phyloP scores from a whole-genome alignment of 805 yeast genomes.

The Saccharomycopsis sp. region DNA sequence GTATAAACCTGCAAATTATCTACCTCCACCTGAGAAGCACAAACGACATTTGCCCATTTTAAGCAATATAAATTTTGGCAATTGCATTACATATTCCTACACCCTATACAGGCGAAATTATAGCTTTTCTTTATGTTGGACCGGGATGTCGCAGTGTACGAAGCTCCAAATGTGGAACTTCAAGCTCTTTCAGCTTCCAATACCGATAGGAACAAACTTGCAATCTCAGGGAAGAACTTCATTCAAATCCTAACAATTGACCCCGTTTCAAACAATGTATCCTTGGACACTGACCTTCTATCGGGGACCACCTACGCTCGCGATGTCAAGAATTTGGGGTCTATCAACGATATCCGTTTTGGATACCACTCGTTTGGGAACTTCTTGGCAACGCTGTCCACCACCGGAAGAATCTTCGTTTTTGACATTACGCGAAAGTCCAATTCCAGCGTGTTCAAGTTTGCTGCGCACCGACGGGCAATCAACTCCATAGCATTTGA shows the following conservation, averaged over 20 bases:
- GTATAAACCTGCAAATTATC: too few relatives aligned
- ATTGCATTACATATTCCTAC: too few relatives aligned
- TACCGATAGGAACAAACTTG: slow-evolving; percentile 23
- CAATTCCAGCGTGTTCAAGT: slow-evolving; percentile 27
- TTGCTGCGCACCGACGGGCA: slow-evolving; percentile 40
- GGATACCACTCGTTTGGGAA: slow-evolving; percentile 36
- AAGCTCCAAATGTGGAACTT: slow-evolving; percentile 8
- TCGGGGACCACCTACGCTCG: slow-evolving; percentile 24
- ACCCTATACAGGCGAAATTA: too few relatives aligned
- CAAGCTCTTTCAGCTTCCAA: slow-evolving; percentile 17
- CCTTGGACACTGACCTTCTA: slow-evolving; percentile 32
- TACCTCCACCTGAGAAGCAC: too few relatives aligned
- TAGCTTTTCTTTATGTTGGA: neutral
- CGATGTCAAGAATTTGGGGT: slow-evolving; percentile 33
- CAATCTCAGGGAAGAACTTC: slow-evolving; percentile 37
- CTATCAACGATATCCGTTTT: slow-evolving; percentile 37
- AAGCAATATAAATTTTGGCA: too few relatives aligned
- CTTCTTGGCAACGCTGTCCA: slow-evolving; percentile 38
- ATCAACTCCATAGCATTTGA: slow-evolving; percentile 39
- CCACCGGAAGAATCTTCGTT: slow-evolving; percentile 41
- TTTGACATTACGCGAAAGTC: slow-evolving; percentile 27
- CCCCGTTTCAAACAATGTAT: slow-evolving; percentile 20
- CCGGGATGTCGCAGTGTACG: slow-evolving; percentile 1
- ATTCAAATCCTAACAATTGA: slow-evolving; percentile 34
- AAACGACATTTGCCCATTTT: too few relatives aligned